Percentiles rank a stretch among this genome's conserved stretches.
Evolutionary conservation across 2,329 filamentous ascomycete species (phyloP).

Genomic region (Fusarium illudens): DNA sequence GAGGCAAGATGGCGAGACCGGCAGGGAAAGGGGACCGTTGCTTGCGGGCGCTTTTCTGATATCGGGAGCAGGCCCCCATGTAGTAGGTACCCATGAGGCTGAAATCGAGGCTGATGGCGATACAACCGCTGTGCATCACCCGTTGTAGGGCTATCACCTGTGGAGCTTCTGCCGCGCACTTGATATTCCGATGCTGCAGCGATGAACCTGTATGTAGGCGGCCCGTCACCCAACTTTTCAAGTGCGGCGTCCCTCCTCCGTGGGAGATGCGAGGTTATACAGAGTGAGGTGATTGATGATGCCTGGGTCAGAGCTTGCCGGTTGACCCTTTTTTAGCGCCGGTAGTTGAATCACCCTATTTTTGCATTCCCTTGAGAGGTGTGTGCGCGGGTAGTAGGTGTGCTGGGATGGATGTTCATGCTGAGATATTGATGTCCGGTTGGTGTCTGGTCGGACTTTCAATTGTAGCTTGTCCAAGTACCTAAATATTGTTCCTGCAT

Average conservation of each 20-base stretch:
- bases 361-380: not conserved
- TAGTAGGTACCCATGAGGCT: not conserved
- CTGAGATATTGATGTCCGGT: not conserved
- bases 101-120: not conserved
- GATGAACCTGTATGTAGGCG: not conserved
- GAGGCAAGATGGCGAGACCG: not conserved
- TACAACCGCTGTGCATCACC: not conserved
- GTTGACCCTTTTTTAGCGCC: not conserved
- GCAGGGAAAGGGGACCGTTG: slow-evolving; percentile 1
- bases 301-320: not conserved
- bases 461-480: not conserved
- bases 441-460: not conserved
- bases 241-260: slow-evolving; percentile 10
- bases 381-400: not conserved
- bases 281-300: slow-evolving; percentile 12
- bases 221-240: not conserved
- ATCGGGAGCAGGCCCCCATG: not conserved
- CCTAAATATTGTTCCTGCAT: not conserved
- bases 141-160: no score
- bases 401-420: not conserved
- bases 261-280: not conserved
- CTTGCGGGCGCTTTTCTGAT: not conserved
- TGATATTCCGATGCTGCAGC: not conserved
- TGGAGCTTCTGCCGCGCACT: not conserved
- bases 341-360: slow-evolving; percentile 8